Conservation (phyloP, 805 yeast genomes). For the Zygoascus tannicola region DNA sequence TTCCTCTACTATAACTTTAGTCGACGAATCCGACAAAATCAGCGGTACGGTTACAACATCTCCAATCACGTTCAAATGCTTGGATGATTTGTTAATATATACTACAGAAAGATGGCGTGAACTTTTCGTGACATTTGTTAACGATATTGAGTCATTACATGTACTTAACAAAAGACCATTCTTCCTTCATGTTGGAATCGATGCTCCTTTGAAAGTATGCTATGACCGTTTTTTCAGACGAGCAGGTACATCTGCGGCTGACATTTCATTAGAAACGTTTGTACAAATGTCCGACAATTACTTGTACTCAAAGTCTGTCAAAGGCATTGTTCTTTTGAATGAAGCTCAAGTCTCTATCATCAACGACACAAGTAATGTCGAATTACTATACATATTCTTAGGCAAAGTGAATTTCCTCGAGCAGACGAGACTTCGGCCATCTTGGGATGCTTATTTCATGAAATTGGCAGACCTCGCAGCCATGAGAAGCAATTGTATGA, state of each 20-base stretch:
- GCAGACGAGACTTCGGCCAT: slow-evolving; percentile 63
- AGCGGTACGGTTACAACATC: not conserved
- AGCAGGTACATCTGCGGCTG: not conserved
- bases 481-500: slow-evolving; percentile 89
- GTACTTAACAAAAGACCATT: slow-evolving; percentile 63
- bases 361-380: slow-evolving; percentile 36
- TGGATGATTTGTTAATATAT: slow-evolving; percentile 42
- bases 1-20: slow-evolving; percentile 8
- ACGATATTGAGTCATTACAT: slow-evolving; percentile 35
- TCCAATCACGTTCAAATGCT: slow-evolving; percentile 28
- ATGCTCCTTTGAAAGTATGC: slow-evolving; percentile 46
- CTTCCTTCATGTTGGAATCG: slow-evolving; percentile 68
- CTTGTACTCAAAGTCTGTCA: slow-evolving; percentile 20
- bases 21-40: slow-evolving; percentile 11
- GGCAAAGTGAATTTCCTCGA: slow-evolving; percentile 39
- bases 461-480: slow-evolving; percentile 88
- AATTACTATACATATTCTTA: slow-evolving; percentile 33
- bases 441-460: slow-evolving; percentile 97
- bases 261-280: slow-evolving; percentile 29
- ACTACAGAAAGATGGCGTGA: slow-evolving; percentile 61
- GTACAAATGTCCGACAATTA: slow-evolving; percentile 28
- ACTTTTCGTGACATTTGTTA: slow-evolving; percentile 51
- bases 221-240: slow-evolving; percentile 9
- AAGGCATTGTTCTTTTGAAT: slow-evolving; percentile 33
- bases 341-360: slow-evolving; percentile 50